phyloP scores from a whole-genome alignment of 768 basidiomycete genomes.

The Amanita phalloides region DNA sequence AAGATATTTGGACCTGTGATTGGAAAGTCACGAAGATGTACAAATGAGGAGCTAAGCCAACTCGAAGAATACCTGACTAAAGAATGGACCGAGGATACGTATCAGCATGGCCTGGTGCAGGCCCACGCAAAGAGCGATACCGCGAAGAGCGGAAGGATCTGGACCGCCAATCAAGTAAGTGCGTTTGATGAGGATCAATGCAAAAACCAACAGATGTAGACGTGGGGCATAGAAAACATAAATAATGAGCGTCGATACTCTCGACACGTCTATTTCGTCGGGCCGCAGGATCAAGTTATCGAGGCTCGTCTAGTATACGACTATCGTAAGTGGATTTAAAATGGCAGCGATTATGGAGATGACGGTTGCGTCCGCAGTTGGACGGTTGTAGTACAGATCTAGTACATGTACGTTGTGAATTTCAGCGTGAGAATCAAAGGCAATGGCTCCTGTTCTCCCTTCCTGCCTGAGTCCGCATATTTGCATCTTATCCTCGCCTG shows the following conservation, averaged over 20 bases:
- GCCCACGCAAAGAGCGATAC: slow-evolving; percentile 50
- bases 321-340: slow-evolving; percentile 37
- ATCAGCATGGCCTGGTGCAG: slow-evolving; percentile 33
- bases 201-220: slow-evolving; percentile 13
- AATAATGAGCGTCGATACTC: slow-evolving; percentile 50
- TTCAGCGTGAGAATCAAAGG: background rate
- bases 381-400: background rate
- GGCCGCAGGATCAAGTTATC: slow-evolving; percentile 47
- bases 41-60: slow-evolving; percentile 22
- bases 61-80: slow-evolving; percentile 39
- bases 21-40: slow-evolving; percentile 42
- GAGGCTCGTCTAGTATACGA: slow-evolving; percentile 52
- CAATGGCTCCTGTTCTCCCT: slow-evolving; percentile 37
- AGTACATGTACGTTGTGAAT: no score
- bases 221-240: slow-evolving; percentile 59
- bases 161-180: slow-evolving; percentile 56
- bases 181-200: background rate
- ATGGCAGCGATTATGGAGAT: background rate
- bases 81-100: slow-evolving; percentile 29
- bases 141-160: slow-evolving; percentile 44
- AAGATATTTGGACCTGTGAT: slow-evolving; percentile 51
- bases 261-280: slow-evolving; percentile 54
- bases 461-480: slow-evolving; percentile 76
- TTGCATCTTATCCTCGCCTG: slow-evolving; percentile 60
- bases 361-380: background rate